Evolutionary conservation across 352 stramenopile genomes (phyloP).

Genomic region (Pythium sp.): DNA sequence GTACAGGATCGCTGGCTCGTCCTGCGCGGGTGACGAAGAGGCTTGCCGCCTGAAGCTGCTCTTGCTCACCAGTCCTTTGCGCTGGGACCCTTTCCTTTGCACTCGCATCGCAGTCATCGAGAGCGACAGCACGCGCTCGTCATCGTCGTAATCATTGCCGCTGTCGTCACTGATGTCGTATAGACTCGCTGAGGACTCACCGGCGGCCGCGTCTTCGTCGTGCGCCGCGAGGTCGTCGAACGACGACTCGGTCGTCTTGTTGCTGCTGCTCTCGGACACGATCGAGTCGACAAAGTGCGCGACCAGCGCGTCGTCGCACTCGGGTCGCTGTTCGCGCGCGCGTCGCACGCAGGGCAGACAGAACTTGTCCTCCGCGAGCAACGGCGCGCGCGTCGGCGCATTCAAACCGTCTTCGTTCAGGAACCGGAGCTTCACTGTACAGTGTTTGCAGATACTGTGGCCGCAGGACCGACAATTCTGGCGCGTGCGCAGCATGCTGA

Average conservation of each 20-base stretch:
- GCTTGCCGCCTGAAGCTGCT: background rate
- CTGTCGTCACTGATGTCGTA: conserved; percentile 6
- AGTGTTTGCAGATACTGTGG: conserved; percentile 15
- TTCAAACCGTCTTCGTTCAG: conserved; percentile 3
- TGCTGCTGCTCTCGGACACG: conserved; percentile 11
- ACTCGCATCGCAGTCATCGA: conserved; percentile 1
- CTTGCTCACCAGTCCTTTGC: background rate
- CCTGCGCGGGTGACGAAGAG: background rate
- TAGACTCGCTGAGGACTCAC: background rate
- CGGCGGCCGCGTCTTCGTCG: background rate
- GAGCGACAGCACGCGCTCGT: background rate
- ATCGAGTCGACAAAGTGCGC: conserved; percentile 15
- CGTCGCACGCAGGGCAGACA: conserved; percentile 16
- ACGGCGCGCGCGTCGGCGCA: background rate
- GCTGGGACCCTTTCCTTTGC: background rate
- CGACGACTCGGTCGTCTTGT: conserved; percentile 8
- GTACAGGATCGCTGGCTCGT: background rate
- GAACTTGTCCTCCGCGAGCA: conserved; percentile 14
- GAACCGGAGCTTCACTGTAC: conserved; percentile 17
- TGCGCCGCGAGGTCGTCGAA: conserved; percentile 4
- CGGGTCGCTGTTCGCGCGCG: conserved; percentile 11
- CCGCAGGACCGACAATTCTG: conserved; percentile 16
- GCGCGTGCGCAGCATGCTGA: conserved; percentile 23
- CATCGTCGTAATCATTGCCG: conserved; percentile 2
- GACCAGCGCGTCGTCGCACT: conserved; percentile 4